Evolutionary conservation across 2,329 filamentous ascomycete species (phyloP), one percentile per base, ranked within the genome.

Genomic region (Epichloe sibirici): DNA sequence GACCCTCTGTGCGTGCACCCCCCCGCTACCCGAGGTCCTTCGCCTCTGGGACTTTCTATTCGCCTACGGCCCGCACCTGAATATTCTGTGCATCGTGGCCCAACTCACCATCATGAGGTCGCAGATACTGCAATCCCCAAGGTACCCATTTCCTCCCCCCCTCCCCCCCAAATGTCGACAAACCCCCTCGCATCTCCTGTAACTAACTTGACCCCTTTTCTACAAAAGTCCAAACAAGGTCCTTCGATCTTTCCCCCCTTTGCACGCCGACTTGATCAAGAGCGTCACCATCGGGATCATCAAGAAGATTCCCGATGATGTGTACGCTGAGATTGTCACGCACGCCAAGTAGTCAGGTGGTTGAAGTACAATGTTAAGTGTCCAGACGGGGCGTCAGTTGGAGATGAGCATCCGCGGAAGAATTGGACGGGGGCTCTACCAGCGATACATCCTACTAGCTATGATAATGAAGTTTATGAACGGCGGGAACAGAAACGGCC

Each of bases 41-140:
- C 81, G 87, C 57, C 77, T 98, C 2, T 98, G 93, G 93, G 93
- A 98, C 66, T 98, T 98, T 61, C 71, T 98, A 23, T 95, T 98
- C 63, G 91, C 93, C 0, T 98, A 96, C 60, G 93, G 93, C 0
- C 84, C 90, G 38, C 93, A 98, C 67, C 69, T 98, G 56, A 98
- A 98, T 63, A 88, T 98, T 52, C 71, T 98, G 23, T 97, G 93
- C 66, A 96, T 98, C 57, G 93, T 97, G 15, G 91, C 91, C 13
- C 93, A 98, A 70, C 74, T 98, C 50, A 85, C 96, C 48, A 79
- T 95, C 62, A 88, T 96, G 71, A 78, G 90, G 54, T 85, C 90
- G 53, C 83, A 88, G 56, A 83, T 98, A 51, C 71, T 98, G 60
- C 82, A 82, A 53, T 95, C 87, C 53, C 79, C 86, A 6, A 95